phyloP scores from a whole-genome alignment of 768 basidiomycete genomes.

The Pleurotus tuber-regium region DNA sequence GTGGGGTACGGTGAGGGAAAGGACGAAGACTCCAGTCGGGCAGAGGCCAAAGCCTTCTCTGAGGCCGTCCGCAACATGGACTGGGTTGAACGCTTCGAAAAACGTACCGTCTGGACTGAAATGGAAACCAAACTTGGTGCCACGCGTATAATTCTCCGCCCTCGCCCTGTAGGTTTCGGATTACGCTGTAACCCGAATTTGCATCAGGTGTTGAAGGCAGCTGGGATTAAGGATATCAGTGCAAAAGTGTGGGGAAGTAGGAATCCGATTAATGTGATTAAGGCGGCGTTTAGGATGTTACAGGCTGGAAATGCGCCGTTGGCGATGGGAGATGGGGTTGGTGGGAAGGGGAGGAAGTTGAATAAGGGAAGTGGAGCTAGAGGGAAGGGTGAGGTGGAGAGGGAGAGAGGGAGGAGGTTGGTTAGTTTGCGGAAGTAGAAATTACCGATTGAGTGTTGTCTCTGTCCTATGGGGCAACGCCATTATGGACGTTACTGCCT shows the following conservation, averaged over 20 bases:
- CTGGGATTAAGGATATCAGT: conserved; percentile 92
- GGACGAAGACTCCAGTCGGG: conserved; percentile 52
- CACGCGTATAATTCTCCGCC: conserved; percentile 77
- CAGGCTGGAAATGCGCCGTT: conserved; percentile 81
- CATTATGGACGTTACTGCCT: no score
- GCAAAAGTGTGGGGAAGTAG: conserved; percentile 95
- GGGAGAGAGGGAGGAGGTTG: conserved; percentile 79
- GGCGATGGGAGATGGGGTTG: conserved; percentile 80
- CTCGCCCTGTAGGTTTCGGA: conserved; percentile 88
- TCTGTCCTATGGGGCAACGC: no score
- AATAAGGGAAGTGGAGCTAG: conserved; percentile 75
- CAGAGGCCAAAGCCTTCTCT: conserved; percentile 54
- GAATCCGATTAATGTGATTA: conserved; percentile 84
- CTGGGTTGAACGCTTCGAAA: conserved; percentile 90
- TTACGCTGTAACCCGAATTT: conserved; percentile 85
- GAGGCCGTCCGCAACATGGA: conserved; percentile 88
- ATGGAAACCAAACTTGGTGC: conserved; percentile 83
- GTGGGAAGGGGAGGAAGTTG: conserved; percentile 65
- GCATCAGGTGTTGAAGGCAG: conserved; percentile 87
- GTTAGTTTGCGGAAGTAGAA: conserved; percentile 57
- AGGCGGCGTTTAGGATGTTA: conserved; percentile 78
- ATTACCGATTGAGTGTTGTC: no score
- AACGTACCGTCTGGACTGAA: conserved; percentile 93
- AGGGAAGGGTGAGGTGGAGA: conserved; percentile 69
- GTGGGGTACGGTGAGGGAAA: conserved; percentile 85